Base-by-base conservation (phyloP, 2,329 filamentous ascomycete genomes). In the Trichoderma brevicompactum region DNA sequence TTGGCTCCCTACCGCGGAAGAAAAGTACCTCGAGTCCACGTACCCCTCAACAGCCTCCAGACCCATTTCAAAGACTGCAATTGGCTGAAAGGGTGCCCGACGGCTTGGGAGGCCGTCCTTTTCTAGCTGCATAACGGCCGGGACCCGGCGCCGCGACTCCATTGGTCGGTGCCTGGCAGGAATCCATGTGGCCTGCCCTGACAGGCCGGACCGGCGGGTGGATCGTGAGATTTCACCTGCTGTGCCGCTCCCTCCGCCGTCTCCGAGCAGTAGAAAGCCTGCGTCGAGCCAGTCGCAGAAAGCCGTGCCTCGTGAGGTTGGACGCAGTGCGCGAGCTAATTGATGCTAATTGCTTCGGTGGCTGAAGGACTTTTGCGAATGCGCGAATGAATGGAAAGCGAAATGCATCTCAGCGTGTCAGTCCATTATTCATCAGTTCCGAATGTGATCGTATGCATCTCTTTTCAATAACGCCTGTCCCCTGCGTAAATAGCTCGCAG, bases 81-180 rank as follows among this genome's bases (percentile, higher is more conserved):
- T 63, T 54, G 59, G 59, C 32, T 15, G 28, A 28, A 36, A 41
- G 13, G n/a, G 36, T 41, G 61, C 43, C 60, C 49, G 50, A 44
- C 41, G 55, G 50, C 32, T 46, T 59, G 64, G 56, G 36, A 15
- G 50, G 60, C 55, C 46, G 36, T 52, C 10, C 64, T 52, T 58
- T 50, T 64, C 72, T 74, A 73, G 72, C 72, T 73, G 72, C 72
- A 65, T 66, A 58, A 56, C 67, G 65, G 49, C 40, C 43, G 38
- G 50, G 43, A 43, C 49, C 52, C 67, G 62, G 54, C 49, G 9
- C 36, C 41, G 60, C 13, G 48, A 53, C 56, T 53, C 67, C 65
- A 78, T 78, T 79, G 77, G 78, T 53, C 69, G 77, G 79, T 80
- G 76, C 79, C 79, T 80, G 77, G 74, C 76, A 76, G 72, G 28